A percentile compares a stretch with the other conserved stretches of the same genome.
Evolutionary conservation across 2,329 filamentous ascomycete species (phyloP).

Genomic region (Aspergillus sp.): DNA sequence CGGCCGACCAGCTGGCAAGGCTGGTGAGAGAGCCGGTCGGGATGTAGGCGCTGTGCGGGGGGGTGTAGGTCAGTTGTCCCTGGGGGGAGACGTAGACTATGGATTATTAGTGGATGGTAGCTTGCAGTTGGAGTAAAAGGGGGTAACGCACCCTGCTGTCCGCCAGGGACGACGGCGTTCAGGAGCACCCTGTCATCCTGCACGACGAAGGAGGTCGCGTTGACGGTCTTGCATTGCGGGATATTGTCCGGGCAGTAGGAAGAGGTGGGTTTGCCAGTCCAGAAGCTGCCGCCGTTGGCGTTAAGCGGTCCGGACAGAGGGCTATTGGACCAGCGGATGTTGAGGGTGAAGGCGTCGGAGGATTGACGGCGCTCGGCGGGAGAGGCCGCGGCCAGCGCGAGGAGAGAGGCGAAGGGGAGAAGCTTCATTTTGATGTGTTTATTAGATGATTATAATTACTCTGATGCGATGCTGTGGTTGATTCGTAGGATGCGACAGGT

Average conservation of each 20-base stretch:
- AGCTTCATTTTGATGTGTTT: not conserved
- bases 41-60: slow-evolving; percentile 5
- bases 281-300: slow-evolving; percentile 5
- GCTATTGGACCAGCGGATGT: slow-evolving; percentile 10
- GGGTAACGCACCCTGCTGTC: slow-evolving; percentile 5
- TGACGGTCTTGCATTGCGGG: not conserved
- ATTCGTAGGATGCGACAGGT: not conserved
- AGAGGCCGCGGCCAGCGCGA: not conserved
- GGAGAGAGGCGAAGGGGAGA: not conserved
- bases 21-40: slow-evolving; percentile 2
- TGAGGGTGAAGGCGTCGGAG: slow-evolving; percentile 6
- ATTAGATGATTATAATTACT: not conserved
- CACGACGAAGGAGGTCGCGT: slow-evolving; percentile 2
- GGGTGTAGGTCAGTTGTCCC: slow-evolving; percentile 4
- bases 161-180: slow-evolving; percentile 6
- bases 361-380: not conserved
- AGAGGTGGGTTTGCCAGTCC: slow-evolving; percentile 2
- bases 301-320: slow-evolving; percentile 1
- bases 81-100: slow-evolving; percentile 6
- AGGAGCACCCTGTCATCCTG: slow-evolving; percentile 3
- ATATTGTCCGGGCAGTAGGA: slow-evolving; percentile 4
- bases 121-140: not conserved
- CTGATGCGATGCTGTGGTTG: too few species aligned
- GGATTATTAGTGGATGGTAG: not conserved
- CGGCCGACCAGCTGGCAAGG: not conserved